These are phyloP conservation scores for Alternaria incomplexa DNA, from an alignment of 2,329 filamentous ascomycete genomes.

Conservation along the genomic window DNA sequence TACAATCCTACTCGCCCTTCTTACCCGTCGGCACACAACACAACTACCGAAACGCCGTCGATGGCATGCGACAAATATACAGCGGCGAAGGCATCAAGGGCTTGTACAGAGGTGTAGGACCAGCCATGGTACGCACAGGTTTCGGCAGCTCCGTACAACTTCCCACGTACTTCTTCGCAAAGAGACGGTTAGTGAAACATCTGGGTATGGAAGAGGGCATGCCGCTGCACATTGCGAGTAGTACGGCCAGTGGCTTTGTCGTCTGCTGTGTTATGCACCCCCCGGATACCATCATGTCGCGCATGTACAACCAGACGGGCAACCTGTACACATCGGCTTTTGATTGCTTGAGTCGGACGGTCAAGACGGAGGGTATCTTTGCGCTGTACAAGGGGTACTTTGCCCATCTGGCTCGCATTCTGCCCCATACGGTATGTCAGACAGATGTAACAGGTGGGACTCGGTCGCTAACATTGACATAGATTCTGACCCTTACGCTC, in stretches of 20 bases:
- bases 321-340: slow-evolving; percentile 94
- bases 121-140: slow-evolving; percentile 94
- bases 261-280: slow-evolving; percentile 99
- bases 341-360: slow-evolving; percentile 89
- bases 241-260: slow-evolving; percentile 88
- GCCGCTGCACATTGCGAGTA: slow-evolving; percentile 85
- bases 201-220: slow-evolving; percentile 90
- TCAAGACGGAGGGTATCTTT: slow-evolving; percentile 87
- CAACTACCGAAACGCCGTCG: slow-evolving; percentile 81
- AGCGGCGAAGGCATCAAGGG: slow-evolving; percentile 76
- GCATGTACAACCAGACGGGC: slow-evolving; percentile 98
- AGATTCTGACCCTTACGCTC: slow-evolving; percentile 87
- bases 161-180: slow-evolving; percentile 97
- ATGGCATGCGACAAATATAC: slow-evolving; percentile 84
- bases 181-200: slow-evolving; percentile 81
- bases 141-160: slow-evolving; percentile 96
- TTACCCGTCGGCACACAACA: slow-evolving; percentile 97
- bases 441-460: background rate
- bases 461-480: slow-evolving; percentile 19
- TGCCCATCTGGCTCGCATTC: slow-evolving; percentile 89
- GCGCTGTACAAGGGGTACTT: slow-evolving; percentile 98
- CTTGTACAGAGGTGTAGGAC: slow-evolving; percentile 86
- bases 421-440: slow-evolving; percentile 79
- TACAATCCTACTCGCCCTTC: slow-evolving; percentile 93
- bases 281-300: slow-evolving; percentile 98